Percentiles rank a stretch among this genome's conserved stretches.
Evolutionary conservation across 148 eudicot species (phyloP).

Genomic region (Rhododendron griersonianum): DNA sequence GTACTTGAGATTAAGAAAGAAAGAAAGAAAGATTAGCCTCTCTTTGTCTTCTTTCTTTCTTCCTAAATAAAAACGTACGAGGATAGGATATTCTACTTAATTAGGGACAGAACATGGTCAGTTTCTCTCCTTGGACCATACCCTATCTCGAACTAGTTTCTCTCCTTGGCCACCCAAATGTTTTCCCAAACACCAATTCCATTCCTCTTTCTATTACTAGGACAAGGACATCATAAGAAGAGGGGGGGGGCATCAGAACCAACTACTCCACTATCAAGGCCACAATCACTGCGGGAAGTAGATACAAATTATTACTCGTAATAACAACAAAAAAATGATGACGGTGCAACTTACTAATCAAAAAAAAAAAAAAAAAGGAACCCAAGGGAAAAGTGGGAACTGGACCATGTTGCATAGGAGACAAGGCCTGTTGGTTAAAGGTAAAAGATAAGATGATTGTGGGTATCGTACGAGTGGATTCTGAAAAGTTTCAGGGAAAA

Average conservation of each 20-base stretch:
- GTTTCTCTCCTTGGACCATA: neutral
- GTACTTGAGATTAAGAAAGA: neutral
- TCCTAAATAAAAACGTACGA: neutral
- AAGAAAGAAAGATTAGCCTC: neutral
- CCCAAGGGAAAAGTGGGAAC: neutral
- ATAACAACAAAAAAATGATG: too few relatives aligned
- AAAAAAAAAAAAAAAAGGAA: neutral
- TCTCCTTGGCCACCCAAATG: neutral
- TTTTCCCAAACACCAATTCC: neutral
- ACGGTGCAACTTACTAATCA: too few relatives aligned
- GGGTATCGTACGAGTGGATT: neutral
- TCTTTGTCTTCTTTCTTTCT: neutral
- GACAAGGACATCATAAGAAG: neutral
- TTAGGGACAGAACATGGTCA: neutral
- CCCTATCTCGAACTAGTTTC: neutral
- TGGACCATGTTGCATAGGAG: neutral
- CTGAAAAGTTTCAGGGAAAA: conserved; percentile 14
- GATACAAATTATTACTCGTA: too few relatives aligned
- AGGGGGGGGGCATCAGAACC: neutral
- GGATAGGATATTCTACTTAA: neutral
- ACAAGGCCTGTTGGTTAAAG: neutral
- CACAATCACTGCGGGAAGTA: neutral
- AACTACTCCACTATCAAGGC: neutral
- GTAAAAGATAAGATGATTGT: neutral
- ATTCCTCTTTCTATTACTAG: neutral